These are phyloP conservation scores for Eragrostis nindensis DNA, from an alignment of 176 grass and related monocot species.

Conservation along the genomic window DNA sequence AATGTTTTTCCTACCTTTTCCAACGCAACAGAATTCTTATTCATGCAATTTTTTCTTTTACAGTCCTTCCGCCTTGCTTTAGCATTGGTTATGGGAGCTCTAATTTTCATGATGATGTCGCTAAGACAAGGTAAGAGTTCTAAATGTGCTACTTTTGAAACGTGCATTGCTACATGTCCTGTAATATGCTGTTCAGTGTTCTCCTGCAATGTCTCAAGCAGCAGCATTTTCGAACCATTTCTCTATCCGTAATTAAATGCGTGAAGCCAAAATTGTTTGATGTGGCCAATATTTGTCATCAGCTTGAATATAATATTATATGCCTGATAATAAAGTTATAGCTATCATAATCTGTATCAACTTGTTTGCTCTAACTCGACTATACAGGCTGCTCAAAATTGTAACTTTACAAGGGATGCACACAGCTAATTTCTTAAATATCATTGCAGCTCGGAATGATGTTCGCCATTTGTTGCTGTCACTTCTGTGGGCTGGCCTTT, in stretches of 20 bases:
- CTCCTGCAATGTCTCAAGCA: conserved; percentile 1
- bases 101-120: conserved; percentile 75
- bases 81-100: conserved; percentile 58
- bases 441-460: conserved; percentile 70
- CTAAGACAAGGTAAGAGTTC: conserved; percentile 73
- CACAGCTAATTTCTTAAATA: conserved; percentile 26
- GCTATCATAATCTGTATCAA: background rate
- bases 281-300: background rate
- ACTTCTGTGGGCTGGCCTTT: conserved; percentile 85
- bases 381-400: conserved; percentile 9
- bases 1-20: conserved; percentile 12
- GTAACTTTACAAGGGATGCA: background rate
- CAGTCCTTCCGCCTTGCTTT: conserved; percentile 91
- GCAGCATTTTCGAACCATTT: background rate
- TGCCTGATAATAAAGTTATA: background rate
- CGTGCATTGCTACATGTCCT: background rate
- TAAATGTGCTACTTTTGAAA: background rate
- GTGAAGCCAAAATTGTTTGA: too few species aligned
- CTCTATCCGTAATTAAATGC: background rate
- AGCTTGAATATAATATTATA: background rate
- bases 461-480: conserved; percentile 69
- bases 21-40: conserved; percentile 6
- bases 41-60: conserved; percentile 37
- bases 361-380: background rate
- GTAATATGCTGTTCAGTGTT: background rate